Conservation (phyloP, 2,329 filamentous ascomycete genomes). For the Drechslerella stenobrocha region DNA sequence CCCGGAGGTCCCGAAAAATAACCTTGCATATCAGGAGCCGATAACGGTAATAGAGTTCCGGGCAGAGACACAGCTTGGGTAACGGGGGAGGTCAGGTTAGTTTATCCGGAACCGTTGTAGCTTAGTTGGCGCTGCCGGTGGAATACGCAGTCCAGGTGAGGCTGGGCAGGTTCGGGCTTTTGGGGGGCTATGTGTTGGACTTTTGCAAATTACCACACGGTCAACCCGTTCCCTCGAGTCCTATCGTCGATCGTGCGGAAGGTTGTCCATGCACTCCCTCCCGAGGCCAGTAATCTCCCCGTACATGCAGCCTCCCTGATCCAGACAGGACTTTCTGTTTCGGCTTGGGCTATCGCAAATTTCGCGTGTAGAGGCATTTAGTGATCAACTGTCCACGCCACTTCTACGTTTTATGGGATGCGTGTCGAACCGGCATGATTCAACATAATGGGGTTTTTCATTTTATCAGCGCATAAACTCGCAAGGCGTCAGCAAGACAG, state of each 20-base stretch:
- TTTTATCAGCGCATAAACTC: background rate
- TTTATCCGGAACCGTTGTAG: slow-evolving; percentile 1
- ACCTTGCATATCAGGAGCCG: slow-evolving; percentile 5
- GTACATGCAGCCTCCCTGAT: too few relatives aligned
- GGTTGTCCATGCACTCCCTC: too few relatives aligned
- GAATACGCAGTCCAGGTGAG: too few relatives aligned
- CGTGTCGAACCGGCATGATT: too few relatives aligned
- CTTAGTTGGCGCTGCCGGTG: background rate
- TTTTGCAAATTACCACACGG: slow-evolving; percentile 3
- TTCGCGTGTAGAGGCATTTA: too few relatives aligned
- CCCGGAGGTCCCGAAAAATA: slow-evolving; percentile 8
- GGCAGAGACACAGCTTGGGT: background rate
- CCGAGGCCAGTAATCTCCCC: too few relatives aligned
- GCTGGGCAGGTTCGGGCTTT: background rate
- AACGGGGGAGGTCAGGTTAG: background rate
- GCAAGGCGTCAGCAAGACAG: slow-evolving; percentile 1
- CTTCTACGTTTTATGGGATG: too few relatives aligned
- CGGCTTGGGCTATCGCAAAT: too few relatives aligned
- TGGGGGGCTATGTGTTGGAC: background rate
- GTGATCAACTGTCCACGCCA: background rate
- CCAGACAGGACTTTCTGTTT: too few relatives aligned
- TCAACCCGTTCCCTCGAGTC: background rate
- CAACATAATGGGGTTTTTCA: too few relatives aligned
- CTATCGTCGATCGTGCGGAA: too few relatives aligned
- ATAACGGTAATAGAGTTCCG: slow-evolving; percentile 2